Conservation (phyloP, 2,329 filamentous ascomycete species). For the Bipolaris cookei region DNA sequence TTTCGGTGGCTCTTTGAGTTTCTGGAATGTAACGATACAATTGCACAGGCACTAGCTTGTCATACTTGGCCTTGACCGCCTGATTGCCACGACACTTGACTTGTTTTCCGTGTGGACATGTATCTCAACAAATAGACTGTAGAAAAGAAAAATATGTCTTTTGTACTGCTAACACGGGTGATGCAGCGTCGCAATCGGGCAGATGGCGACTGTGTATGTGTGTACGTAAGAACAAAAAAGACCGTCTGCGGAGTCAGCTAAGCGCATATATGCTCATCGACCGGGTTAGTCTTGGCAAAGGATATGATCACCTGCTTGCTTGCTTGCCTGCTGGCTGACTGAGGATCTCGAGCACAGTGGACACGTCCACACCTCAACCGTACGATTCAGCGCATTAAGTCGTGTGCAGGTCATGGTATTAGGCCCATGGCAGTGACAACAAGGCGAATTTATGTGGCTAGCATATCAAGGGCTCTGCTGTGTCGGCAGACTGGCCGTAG, state of each 20-base stretch:
- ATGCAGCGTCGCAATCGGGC: no score
- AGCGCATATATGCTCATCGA: background rate
- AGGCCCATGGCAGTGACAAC: no score
- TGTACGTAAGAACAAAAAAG: no score
- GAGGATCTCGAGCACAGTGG: background rate
- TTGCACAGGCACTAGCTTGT: background rate
- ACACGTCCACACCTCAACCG: background rate
- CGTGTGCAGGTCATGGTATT: no score
- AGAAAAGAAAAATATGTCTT: background rate
- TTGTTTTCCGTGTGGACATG: background rate
- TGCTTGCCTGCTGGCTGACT: background rate
- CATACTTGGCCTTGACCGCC: no score
- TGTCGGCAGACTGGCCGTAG: background rate
- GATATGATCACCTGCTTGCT: background rate
- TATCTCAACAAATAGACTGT: background rate
- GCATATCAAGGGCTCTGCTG: background rate
- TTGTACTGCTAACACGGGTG: background rate
- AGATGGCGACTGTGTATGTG: no score
- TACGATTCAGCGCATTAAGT: no score
- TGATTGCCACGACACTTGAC: background rate
- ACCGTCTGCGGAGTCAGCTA: background rate
- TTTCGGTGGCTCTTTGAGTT: background rate
- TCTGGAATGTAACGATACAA: background rate
- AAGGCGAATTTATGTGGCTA: no score
- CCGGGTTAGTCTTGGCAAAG: background rate